Evolutionary conservation across 75 land plant species (phyloP).

Genomic region (Cupressus sempervirens): DNA sequence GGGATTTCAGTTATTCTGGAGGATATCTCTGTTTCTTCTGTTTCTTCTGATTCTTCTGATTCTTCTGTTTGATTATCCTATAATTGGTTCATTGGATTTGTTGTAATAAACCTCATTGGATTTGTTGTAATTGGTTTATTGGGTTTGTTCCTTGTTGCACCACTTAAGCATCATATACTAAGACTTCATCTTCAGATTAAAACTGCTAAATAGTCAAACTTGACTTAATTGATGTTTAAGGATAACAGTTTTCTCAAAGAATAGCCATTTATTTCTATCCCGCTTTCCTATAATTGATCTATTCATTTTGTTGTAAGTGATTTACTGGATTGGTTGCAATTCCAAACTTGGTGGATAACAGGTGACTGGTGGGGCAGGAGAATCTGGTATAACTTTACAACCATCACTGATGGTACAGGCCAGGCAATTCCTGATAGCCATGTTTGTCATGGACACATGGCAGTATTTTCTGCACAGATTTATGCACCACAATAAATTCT

Average conservation of each 20-base stretch:
- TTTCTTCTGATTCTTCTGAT: no score
- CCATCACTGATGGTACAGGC: slow-evolving; percentile 24
- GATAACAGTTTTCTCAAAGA: no score
- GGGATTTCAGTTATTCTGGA: background rate
- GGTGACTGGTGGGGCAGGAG: slow-evolving; percentile 25
- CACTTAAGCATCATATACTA: no score
- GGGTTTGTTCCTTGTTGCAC: background rate
- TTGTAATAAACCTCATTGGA: background rate
- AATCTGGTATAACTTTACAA: background rate
- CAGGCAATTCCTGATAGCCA: slow-evolving; percentile 50
- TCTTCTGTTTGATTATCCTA: background rate
- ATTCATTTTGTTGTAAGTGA: background rate
- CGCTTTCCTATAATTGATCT: no score
- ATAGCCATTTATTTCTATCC: no score
- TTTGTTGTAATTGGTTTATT: background rate
- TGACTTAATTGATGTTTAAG: no score
- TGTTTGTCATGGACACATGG: slow-evolving; percentile 71
- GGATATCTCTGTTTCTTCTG: background rate
- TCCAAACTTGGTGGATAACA: slow-evolving; percentile 7
- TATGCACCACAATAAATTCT: slow-evolving; percentile 84
- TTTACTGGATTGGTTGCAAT: background rate
- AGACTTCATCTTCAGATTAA: no score
- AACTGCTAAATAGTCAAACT: no score
- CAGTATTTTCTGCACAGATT: slow-evolving; percentile 72
- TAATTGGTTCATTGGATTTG: background rate